phyloP scores from a whole-genome alignment of 2,329 filamentous ascomycete genomes.

The Aureobasidium vineae region DNA sequence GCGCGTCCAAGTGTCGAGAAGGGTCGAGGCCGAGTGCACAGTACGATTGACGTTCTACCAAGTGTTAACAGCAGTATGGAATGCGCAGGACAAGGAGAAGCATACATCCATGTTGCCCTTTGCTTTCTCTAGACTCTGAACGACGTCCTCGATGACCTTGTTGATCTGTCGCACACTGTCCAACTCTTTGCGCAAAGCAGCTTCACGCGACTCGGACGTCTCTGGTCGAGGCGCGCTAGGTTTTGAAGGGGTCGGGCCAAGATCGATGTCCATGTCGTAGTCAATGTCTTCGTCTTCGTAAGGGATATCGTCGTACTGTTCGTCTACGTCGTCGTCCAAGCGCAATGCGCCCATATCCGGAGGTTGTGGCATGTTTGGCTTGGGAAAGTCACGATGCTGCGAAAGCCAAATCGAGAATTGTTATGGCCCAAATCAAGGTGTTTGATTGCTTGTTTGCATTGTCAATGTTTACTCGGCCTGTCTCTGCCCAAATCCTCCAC shows the following conservation, averaged over 20 bases:
- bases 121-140: slow-evolving; percentile 68
- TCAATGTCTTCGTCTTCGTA: slow-evolving; percentile 23
- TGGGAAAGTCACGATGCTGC: not conserved
- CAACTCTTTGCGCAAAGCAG: slow-evolving; percentile 72
- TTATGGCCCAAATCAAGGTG: slow-evolving; percentile 5
- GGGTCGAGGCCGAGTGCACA: slow-evolving; percentile 79
- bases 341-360: slow-evolving; percentile 40
- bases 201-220: slow-evolving; percentile 67
- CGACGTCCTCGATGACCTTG: slow-evolving; percentile 75
- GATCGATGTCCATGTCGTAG: slow-evolving; percentile 25
- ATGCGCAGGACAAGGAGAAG: slow-evolving; percentile 16
- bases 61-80: slow-evolving; percentile 13
- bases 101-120: slow-evolving; percentile 74
- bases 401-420: slow-evolving; percentile 5
- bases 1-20: slow-evolving; percentile 92
- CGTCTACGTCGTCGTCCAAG: slow-evolving; percentile 57
- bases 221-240: slow-evolving; percentile 45
- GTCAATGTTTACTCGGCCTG: slow-evolving; percentile 7
- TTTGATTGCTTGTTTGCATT: slow-evolving; percentile 25
- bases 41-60: slow-evolving; percentile 76
- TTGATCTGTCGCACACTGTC: slow-evolving; percentile 85
- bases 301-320: slow-evolving; percentile 47
- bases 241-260: slow-evolving; percentile 19
- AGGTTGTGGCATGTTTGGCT: slow-evolving; percentile 34
- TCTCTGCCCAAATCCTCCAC: not conserved